Evolutionary conservation across 148 eudicot species (phyloP), one percentile per base, ranked within the genome.

Genomic region (Amaranthus cruentus): DNA sequence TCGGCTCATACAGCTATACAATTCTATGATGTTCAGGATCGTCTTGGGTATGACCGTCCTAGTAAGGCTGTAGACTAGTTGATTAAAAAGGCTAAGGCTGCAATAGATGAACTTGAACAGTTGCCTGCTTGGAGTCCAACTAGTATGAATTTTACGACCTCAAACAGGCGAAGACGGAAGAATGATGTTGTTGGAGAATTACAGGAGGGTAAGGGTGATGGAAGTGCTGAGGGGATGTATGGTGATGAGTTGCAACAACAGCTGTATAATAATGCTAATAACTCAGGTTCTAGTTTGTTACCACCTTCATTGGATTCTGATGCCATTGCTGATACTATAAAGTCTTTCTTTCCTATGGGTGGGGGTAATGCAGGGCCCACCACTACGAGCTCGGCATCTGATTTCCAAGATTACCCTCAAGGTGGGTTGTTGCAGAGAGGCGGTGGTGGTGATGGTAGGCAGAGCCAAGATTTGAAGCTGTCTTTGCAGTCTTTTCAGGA

Each of bases 51-150:
- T 58, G 97, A 90, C 77, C 79, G 97, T 1, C 97, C 97, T 44
- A 92, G 97, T 55, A 92, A 92, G 70, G 97, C 97, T 5, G 96
- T 92, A 13, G 97, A 92, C 72, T 92, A 96, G 97, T 85, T 92
- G 71, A 92, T 92, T 54, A 88, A 84, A 13, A 92, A 92, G 72
- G 97, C 97, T 12, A 88, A 87, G 48, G 13, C 88, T 64, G 85
- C 97, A 65, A 92, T 92, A 68, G 97, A 92, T 54, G 93, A 92
- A 82, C 93, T 92, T 62, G 91, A 73, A 2, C 84, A 90, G 79
- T 77, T 92, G 38, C 97, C 97, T 14, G 87, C 97, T 14, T 90
- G 97, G 96, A 82, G 84, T 73, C 97, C 97, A 1, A 90, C 80
- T 6, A 56, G 64, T 48, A 76, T 75, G 69, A 80, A 55, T 18